Base-by-base conservation (phyloP, 768 basidiomycete species). In the Asterophora lycoperdoides region DNA sequence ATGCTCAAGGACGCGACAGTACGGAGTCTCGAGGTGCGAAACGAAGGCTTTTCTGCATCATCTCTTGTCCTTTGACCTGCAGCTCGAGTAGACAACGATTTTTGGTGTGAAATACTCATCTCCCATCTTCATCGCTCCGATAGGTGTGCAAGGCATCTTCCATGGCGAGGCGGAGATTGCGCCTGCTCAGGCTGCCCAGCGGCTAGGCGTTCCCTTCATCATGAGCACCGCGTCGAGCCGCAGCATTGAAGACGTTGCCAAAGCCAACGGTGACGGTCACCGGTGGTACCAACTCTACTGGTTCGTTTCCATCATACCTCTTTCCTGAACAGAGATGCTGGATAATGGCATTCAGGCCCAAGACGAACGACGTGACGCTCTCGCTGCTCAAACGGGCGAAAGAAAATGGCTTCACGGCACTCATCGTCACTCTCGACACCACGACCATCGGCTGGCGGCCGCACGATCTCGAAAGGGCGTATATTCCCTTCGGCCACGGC, bases 281-380 rank as follows among this genome's bases (percentile, higher is more conserved):
- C 72, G 89, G 29, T 91, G 88, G 87, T 91, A 78, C 62, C 89
- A 92, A 61, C 74, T 91, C 1, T 91, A 92, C 62, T 88, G 88
- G 86, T 84, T 43, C 50, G 68, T 56, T 26, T 19, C n/a, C 11
- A 6, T 8, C 44, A 17, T 45, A 15, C 20, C 20, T 32, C 17
- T 43, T 32, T 23, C 23, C 23, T 6, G 23, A 23, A 23, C 23
- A 23, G 23, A 23, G 23, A 23, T 23, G 23, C 3, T 23, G 23
- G 23, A 23, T 51, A 5, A 51, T 32, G 5, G 42, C 47, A 17
- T 43, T 14, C 35, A 87, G 86, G 86, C 87, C 88, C 1, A 67
- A 68, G 10, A 66, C 72, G 7, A 61, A 83, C 38, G 83, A 83
- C 3, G 63, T 87, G 18, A 81, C 80, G 0, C 61, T 82, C 29